Evolutionary conservation across 345 rosid species (phyloP), one percentile per base, ranked within the genome.

Genomic region (Syzygium grande): DNA sequence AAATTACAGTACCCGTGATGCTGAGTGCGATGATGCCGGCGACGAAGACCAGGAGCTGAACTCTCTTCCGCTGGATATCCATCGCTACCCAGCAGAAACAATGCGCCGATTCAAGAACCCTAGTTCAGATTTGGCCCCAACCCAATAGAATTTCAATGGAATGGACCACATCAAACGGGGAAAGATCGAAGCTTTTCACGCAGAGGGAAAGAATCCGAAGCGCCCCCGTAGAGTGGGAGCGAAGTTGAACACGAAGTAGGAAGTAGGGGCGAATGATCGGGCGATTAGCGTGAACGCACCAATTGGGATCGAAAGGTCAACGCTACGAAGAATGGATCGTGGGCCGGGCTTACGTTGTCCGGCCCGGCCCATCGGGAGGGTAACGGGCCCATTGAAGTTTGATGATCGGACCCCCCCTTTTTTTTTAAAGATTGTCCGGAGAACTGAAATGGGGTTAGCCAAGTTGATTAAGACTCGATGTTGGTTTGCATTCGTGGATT

Each of bases 1-100:
- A 83, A 4, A 9, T 4, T 25, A 30, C 80, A 38, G 38, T 91
- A 96, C 99, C 98, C 77, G 96, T 90, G 89, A 95, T 89, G 85
- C 99, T 94, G 84, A 97, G 99, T 86, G 88, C 89, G 86, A 94
- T 54, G 90, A 95, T 78, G 84, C 96, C 99, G 79, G 86, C 90
- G 58, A 93, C 87, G 88, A 91, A 52, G 91, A 93, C 84, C 11
- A 95, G 88, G 88, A 96, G 61, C 84, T 87, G 95, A 51, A 94
- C 87, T 84, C 96, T 90, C 89, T 88, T 91, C 59, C 86, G 92
- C 86, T 91, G 90, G 85, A 97, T 87, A 93, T 95, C 97, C 96
- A 97, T 96, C 83, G 84, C 68, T 59, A 52, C 29, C 29, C 53
- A 3, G 7, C 29, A 43, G 80, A 15, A 9, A 19, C 11, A 55